phyloP scores from a whole-genome alignment of 176 grass and related monocot genomes.

The Avena insularis region DNA sequence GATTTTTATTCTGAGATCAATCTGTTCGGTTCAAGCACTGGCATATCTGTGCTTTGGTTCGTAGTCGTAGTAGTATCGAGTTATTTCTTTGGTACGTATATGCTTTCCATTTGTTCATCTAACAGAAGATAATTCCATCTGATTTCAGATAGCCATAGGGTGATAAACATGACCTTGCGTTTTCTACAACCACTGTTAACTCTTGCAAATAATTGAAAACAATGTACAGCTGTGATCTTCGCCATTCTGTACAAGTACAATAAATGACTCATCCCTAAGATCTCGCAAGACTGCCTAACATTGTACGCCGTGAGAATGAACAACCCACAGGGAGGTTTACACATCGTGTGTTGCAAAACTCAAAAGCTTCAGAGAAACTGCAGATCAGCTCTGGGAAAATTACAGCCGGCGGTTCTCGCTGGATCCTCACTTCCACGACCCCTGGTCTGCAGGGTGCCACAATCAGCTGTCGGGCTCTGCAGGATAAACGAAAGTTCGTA shows the following conservation, averaged over 20 bases:
- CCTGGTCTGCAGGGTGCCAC: not conserved
- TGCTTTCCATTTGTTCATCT: not conserved
- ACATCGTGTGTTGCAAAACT: slow-evolving; percentile 24
- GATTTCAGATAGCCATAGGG: not conserved
- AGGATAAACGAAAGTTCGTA: not conserved
- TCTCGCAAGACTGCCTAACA: slow-evolving; percentile 6
- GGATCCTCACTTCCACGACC: not conserved
- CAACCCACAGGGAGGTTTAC: slow-evolving; percentile 25
- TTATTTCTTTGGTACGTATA: not conserved
- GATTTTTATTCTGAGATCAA: slow-evolving; percentile 2
- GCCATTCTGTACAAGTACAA: not conserved
- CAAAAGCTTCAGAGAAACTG: slow-evolving; percentile 20
- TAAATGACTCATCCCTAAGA: not conserved
- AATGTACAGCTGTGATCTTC: slow-evolving; percentile 8
- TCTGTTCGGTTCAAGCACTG: not conserved
- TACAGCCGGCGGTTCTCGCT: slow-evolving; percentile 8
- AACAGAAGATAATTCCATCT: not conserved
- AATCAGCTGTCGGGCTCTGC: slow-evolving; percentile 46
- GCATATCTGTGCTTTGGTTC: not conserved
- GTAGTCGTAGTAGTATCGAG: not conserved
- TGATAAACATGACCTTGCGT: not conserved
- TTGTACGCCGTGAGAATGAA: slow-evolving; percentile 1
- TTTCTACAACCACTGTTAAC: slow-evolving; percentile 22
- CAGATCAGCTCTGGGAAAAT: slow-evolving; percentile 35
- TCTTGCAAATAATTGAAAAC: slow-evolving; percentile 16